Base-by-base conservation (phyloP, 495 filamentous ascomycete species). In the Daldinia childiae region DNA sequence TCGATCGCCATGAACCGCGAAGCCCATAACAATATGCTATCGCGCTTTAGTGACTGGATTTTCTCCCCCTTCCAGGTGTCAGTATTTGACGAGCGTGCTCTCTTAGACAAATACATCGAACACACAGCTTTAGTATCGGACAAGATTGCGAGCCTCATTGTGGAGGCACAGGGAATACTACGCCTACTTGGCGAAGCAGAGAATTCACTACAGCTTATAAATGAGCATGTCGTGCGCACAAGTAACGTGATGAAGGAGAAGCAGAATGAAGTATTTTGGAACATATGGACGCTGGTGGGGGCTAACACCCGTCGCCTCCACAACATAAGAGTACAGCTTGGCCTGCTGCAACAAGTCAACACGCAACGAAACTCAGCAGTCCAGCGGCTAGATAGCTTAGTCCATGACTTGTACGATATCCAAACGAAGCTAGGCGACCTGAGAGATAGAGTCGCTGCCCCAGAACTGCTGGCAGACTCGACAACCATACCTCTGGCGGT, bases 231-330 rank as follows among this genome's bases (percentile, higher is more conserved):
- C 17, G 81, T 85, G 32, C 87, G 84, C 56, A 89, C 88, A 63
- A 81, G 81, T 59, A 68, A 82, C 50, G 74, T 74, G 51, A 82
- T 87, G 19, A 74, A 83, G 65, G 79, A 82, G 12, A 77, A 83
- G 41, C 84, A 83, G 24, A 82, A 87, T 29, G 89, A 93, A 62
- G 83, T 91, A 9, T 81, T 91, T 32, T 84, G 83, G 60, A 78
- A 86, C 21, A 78, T 93, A 8, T 93, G 92, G 91, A 90, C 89
- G 4, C 83, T 88, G 64, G 80, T 93, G 21, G 91, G 91, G 34
- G 89, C 84, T 41, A 92, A 93, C 72, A 77, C 79, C 27, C 72
- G 76, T 19, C 82, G 81, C 24, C 75, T 89, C 3, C 79, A 82
- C n/a, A 88, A 87, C 65, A 85, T 88, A 60, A 81, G 87, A 30